phyloP scores from a whole-genome alignment of 2,329 filamentous ascomycete genomes.

The Exophiala mesophila region DNA sequence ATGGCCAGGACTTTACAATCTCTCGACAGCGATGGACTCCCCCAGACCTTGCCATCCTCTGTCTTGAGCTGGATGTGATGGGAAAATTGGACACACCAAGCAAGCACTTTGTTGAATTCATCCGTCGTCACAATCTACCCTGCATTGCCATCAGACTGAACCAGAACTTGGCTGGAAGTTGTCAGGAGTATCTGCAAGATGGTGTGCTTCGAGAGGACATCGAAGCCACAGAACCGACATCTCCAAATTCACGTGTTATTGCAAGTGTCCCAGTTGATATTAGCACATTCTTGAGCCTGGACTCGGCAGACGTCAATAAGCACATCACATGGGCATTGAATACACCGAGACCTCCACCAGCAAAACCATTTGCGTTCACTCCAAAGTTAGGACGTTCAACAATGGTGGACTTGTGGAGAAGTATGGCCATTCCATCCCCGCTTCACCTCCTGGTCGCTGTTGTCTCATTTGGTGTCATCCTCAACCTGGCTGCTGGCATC shows the following conservation, averaged over 20 bases:
- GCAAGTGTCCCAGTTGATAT: slow-evolving; percentile 44
- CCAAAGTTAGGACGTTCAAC: too few relatives aligned
- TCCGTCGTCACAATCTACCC: slow-evolving; percentile 41
- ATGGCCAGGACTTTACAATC: slow-evolving; percentile 35
- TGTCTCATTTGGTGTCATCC: too few relatives aligned
- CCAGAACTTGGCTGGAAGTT: slow-evolving; percentile 35
- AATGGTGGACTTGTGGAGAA: too few relatives aligned
- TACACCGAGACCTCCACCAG: too few relatives aligned
- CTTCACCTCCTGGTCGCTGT: too few relatives aligned
- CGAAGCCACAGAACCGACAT: slow-evolving; percentile 11
- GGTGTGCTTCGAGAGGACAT: slow-evolving; percentile 40
- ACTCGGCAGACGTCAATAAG: slow-evolving; percentile 42
- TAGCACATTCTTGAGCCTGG: slow-evolving; percentile 44
- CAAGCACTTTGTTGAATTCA: slow-evolving; percentile 33
- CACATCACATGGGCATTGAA: slow-evolving; percentile 36
- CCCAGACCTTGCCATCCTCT: slow-evolving; percentile 45
- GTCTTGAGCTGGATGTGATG: slow-evolving; percentile 30
- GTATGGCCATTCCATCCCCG: too few relatives aligned
- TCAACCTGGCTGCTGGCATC: too few relatives aligned
- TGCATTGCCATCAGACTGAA: slow-evolving; percentile 42
- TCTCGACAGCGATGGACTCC: slow-evolving; percentile 39
- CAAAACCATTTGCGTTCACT: too few relatives aligned
- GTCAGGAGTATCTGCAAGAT: slow-evolving; percentile 20
- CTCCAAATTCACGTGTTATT: slow-evolving; percentile 4
- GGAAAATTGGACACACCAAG: slow-evolving; percentile 25